Percentiles rank a stretch among this genome's conserved stretches.
phyloP scores from a whole-genome alignment of 2,329 filamentous ascomycete species.

The Apiospora hydei region DNA sequence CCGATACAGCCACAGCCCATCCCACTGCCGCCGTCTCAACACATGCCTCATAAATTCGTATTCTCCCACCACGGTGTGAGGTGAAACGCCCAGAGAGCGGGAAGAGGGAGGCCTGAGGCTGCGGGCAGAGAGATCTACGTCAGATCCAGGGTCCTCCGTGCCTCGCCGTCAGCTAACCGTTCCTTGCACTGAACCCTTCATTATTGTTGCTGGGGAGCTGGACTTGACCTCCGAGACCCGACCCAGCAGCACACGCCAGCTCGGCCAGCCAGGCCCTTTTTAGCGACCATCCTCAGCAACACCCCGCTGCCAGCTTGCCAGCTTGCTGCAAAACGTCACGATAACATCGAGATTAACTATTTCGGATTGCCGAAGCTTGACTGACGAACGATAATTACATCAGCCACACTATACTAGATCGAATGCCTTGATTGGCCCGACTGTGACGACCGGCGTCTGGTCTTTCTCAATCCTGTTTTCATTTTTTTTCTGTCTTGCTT shows the following conservation, averaged over 20 bases:
- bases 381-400: not conserved
- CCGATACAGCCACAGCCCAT: constrained; percentile 3
- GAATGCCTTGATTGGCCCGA: not conserved
- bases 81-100: constrained; percentile 17
- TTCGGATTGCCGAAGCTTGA: not conserved
- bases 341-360: not conserved
- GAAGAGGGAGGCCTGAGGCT: not conserved
- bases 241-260: not conserved
- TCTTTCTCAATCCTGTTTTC: constrained; percentile 6
- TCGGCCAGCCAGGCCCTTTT: not conserved
- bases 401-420: not conserved
- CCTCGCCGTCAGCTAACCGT: constrained; percentile 6
- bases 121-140: constrained; percentile 8
- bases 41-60: constrained; percentile 20
- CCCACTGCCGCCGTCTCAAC: not conserved
- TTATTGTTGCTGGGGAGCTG: constrained; percentile 4
- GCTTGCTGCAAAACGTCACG: not conserved
- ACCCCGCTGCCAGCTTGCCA: not conserved
- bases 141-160: constrained; percentile 19
- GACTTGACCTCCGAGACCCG: not conserved
- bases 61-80: constrained; percentile 16
- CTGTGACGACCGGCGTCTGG: not conserved
- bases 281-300: not conserved
- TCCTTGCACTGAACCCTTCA: constrained; percentile 16
- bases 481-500: too few species aligned